Conservation (phyloP, 441 rosid species). For the Brassica hybrid region DNA sequence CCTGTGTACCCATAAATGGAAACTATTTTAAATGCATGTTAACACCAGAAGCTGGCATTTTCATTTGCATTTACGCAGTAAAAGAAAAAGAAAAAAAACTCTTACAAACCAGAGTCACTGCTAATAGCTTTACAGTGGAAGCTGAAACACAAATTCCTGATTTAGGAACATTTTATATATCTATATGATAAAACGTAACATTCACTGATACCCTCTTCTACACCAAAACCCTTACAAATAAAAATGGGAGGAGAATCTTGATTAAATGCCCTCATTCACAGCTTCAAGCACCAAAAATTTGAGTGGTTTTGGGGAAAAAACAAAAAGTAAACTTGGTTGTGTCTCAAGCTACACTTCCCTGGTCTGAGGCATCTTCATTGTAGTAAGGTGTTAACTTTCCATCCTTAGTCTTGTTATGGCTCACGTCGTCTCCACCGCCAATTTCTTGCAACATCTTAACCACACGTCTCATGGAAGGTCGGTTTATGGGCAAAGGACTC, state of each 20-base stretch:
- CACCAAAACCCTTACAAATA: conserved; percentile 20
- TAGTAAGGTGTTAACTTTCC: conserved; percentile 87
- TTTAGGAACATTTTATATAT: not conserved
- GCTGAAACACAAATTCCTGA: conserved; percentile 20
- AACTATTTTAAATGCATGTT: conserved; percentile 36
- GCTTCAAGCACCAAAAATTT: conserved; percentile 40
- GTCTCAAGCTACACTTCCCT: conserved; percentile 71
- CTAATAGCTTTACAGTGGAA: conserved; percentile 19
- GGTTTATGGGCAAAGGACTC: conserved; percentile 84
- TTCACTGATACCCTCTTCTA: conserved; percentile 29
- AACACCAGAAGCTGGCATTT: conserved; percentile 8
- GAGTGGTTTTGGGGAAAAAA: conserved; percentile 31
- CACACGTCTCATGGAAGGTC: conserved; percentile 93
- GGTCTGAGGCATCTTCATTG: conserved; percentile 79
- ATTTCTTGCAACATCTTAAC: conserved; percentile 89
- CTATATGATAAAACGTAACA: conserved; percentile 8
- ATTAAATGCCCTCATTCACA: conserved; percentile 33
- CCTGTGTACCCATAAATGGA: conserved; percentile 27
- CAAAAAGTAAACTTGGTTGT: conserved; percentile 18
- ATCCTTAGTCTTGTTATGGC: conserved; percentile 49
- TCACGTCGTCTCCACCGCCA: conserved; percentile 47
- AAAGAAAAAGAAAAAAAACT: not conserved
- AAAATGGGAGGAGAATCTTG: conserved; percentile 10
- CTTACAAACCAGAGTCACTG: conserved; percentile 26
- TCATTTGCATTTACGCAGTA: not conserved